phyloP scores from a whole-genome alignment of 345 rosid species.

The Erucastrum elatum region DNA sequence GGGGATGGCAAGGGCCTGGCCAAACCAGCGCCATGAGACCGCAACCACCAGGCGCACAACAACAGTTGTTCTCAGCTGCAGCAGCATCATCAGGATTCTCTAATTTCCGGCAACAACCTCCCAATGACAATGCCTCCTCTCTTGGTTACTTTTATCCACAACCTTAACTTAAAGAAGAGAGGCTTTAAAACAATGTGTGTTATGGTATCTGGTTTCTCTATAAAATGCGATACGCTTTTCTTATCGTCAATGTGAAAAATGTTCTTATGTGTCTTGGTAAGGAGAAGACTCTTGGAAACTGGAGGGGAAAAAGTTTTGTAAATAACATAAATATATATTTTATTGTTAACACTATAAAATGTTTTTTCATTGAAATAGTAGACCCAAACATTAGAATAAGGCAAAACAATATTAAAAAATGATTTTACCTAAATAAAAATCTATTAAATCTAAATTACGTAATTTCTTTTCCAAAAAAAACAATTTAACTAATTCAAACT shows the following conservation, averaged over 20 bases:
- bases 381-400: neutral
- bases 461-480: neutral
- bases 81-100: constrained; percentile 51
- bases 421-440: neutral
- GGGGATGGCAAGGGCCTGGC: constrained; percentile 40
- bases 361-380: neutral
- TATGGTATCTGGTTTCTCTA: neutral
- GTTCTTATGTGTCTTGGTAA: neutral
- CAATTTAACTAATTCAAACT: neutral
- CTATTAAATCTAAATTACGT: too few relatives aligned
- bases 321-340: neutral
- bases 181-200: neutral
- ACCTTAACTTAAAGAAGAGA: constrained; percentile 21
- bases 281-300: constrained; percentile 13
- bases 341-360: too few relatives aligned
- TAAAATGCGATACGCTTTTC: constrained; percentile 11
- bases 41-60: constrained; percentile 24
- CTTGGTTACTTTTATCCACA: constrained; percentile 36
- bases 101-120: constrained; percentile 40
- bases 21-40: constrained; percentile 27
- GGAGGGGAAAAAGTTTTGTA: constrained; percentile 6
- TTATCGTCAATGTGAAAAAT: neutral
- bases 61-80: constrained; percentile 34
- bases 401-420: neutral
- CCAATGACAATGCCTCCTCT: constrained; percentile 27